Evolutionary conservation across 345 rosid species (phyloP).

Genomic region (Eucalyptus erythrocorys): DNA sequence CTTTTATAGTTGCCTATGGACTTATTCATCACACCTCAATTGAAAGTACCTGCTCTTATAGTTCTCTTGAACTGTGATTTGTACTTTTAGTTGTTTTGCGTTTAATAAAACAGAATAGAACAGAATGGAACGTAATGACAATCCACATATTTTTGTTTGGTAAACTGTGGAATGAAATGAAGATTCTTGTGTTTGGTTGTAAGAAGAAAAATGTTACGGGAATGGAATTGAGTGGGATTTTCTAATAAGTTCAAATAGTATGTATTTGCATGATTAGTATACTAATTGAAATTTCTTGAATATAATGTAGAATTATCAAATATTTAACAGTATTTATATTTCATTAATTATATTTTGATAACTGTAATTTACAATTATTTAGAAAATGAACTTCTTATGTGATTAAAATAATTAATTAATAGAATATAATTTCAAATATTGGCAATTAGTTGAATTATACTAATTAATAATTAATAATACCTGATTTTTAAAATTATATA

Average conservation of each 20-base stretch:
- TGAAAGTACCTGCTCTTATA: background rate
- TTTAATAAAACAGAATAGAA: background rate
- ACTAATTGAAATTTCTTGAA: background rate
- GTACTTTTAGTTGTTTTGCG: background rate
- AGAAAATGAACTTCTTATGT: background rate
- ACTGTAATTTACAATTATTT: background rate
- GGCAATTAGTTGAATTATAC: background rate
- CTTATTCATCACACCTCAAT: background rate
- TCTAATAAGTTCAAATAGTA: background rate
- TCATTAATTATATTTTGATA: background rate
- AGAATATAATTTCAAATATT: background rate
- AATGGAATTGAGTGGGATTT: background rate
- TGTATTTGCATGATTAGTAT: background rate
- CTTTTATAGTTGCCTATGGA: background rate
- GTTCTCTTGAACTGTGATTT: background rate
- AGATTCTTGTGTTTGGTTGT: background rate
- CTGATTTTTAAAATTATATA: background rate
- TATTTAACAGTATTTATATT: background rate
- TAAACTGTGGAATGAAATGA: background rate
- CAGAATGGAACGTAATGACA: background rate
- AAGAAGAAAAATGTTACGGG: background rate
- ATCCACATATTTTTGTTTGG: background rate
- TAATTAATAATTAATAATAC: background rate
- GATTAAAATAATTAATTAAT: too few relatives aligned
- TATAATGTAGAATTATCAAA: background rate